Evolutionary conservation across 495 filamentous ascomycete species (phyloP).

Genomic region (Wilcoxina mikolae): DNA sequence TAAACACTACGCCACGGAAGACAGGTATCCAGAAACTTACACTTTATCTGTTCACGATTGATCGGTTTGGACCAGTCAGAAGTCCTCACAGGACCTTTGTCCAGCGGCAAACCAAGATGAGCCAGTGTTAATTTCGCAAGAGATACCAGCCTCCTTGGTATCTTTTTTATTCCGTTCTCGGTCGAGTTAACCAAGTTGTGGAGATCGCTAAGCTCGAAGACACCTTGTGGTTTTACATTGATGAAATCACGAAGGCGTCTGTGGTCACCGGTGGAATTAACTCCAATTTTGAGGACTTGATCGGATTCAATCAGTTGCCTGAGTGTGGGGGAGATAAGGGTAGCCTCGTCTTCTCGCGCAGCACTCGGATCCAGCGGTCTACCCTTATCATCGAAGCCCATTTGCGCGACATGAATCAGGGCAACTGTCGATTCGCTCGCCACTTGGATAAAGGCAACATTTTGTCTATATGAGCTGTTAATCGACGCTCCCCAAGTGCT

Average conservation of each 20-base stretch:
- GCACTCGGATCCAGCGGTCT: neutral
- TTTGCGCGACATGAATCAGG: constrained; percentile 57
- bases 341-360: constrained; percentile 17
- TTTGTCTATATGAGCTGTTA: constrained; percentile 38
- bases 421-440: constrained; percentile 66
- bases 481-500: neutral
- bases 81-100: constrained; percentile 54
- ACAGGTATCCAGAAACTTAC: constrained; percentile 34
- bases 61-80: constrained; percentile 57
- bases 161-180: constrained; percentile 30
- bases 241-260: constrained; percentile 54
- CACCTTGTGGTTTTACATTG: constrained; percentile 44
- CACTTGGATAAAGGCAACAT: constrained; percentile 66
- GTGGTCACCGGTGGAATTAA: constrained; percentile 45
- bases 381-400: neutral
- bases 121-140: constrained; percentile 55
- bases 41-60: constrained; percentile 51
- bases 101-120: constrained; percentile 59
- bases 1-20: neutral
- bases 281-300: constrained; percentile 60
- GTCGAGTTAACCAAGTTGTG: constrained; percentile 56
- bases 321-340: constrained; percentile 55
- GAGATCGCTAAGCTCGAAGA: constrained; percentile 69
- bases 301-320: constrained; percentile 55
- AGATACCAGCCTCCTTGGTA: constrained; percentile 39